Conservation (phyloP, 2,329 filamentous ascomycete genomes). For the Cladosporium oxysporum region DNA sequence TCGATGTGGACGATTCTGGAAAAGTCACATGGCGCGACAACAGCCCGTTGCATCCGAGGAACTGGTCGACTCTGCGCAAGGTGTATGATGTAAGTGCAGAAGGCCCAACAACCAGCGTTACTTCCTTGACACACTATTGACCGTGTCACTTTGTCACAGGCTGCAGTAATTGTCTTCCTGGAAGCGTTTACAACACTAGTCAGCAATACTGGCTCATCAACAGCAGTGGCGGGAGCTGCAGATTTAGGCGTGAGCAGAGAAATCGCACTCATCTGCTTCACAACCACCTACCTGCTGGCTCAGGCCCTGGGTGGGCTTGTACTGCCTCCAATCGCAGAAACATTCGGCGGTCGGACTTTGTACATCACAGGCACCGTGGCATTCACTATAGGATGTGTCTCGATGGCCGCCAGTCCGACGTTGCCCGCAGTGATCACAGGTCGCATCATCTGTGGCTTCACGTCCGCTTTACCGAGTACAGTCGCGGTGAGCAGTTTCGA, state of each 20-base stretch:
- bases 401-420: conserved; percentile 42
- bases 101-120: background rate
- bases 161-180: conserved; percentile 24
- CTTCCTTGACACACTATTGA: background rate
- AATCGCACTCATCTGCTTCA: conserved; percentile 20
- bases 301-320: conserved; percentile 42
- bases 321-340: conserved; percentile 42
- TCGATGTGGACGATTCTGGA: conserved; percentile 1
- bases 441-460: conserved; percentile 46
- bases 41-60: conserved; percentile 22
- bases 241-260: conserved; percentile 15
- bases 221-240: conserved; percentile 9
- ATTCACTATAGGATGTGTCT: conserved; percentile 37
- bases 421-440: conserved; percentile 42
- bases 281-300: conserved; percentile 37
- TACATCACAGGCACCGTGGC: conserved; percentile 37
- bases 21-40: conserved; percentile 12
- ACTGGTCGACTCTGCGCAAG: conserved; percentile 24
- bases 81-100: conserved; percentile 20
- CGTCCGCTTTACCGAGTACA: conserved; percentile 50
- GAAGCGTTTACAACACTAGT: conserved; percentile 27
- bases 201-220: conserved; percentile 27
- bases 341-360: conserved; percentile 39
- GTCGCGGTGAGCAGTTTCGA: conserved; percentile 52
- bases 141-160: background rate